Percentiles rank a stretch among this genome's conserved stretches.
These are phyloP conservation scores for Epicoccum sorghinum DNA, from an alignment of 2,329 filamentous ascomycete genomes.

Conservation along the genomic window DNA sequence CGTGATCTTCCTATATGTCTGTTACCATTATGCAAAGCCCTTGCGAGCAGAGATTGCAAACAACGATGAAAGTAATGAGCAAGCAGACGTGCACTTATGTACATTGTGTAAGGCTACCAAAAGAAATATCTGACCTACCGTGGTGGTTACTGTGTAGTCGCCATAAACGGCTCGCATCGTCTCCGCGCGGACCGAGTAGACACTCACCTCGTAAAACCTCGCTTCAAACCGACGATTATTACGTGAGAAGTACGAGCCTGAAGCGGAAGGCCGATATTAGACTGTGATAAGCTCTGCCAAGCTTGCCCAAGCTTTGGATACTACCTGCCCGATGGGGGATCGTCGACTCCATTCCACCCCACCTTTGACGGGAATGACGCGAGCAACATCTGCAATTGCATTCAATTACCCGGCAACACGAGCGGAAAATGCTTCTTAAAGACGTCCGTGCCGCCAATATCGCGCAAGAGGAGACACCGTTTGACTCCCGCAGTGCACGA, in stretches of 20 bases:
- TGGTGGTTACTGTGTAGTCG: too few relatives aligned
- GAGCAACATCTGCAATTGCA: conserved; percentile 4
- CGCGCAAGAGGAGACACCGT: background rate
- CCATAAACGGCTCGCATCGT: too few relatives aligned
- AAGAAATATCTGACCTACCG: too few relatives aligned
- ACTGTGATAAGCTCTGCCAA: conserved; percentile 25
- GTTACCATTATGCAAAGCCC: too few relatives aligned
- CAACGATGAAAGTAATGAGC: too few relatives aligned
- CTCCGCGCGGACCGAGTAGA: too few relatives aligned
- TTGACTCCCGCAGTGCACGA: background rate
- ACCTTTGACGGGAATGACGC: conserved; percentile 17
- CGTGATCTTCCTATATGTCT: too few relatives aligned
- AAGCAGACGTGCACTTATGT: too few relatives aligned
- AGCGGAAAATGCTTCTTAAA: conserved; percentile 4
- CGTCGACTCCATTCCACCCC: conserved; percentile 12
- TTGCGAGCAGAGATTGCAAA: too few relatives aligned
- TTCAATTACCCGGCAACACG: background rate
- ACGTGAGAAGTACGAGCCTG: background rate
- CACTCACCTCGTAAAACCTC: too few relatives aligned
- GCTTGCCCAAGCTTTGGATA: conserved; percentile 20
- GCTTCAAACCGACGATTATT: background rate
- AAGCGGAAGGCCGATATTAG: conserved; percentile 7
- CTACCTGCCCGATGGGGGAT: conserved; percentile 22
- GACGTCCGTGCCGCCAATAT: background rate
- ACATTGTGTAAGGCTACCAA: too few relatives aligned